Percentiles rank a stretch among this genome's conserved stretches.
These are phyloP conservation scores for Pythium inflatum DNA, from an alignment of 352 stramenopile species.

Conservation along the genomic window DNA sequence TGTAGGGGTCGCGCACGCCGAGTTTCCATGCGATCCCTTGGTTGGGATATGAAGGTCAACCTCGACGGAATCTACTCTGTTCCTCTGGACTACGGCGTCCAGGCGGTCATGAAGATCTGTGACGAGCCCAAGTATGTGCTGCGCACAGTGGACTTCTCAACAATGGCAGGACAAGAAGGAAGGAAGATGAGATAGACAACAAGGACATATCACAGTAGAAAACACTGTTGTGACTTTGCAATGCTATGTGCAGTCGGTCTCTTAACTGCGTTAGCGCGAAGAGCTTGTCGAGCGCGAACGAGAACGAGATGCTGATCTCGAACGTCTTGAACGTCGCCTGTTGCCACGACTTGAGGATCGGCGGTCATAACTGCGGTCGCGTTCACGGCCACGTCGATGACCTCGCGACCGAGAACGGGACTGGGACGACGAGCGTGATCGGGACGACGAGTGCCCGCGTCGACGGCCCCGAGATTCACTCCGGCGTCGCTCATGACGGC, in stretches of 20 bases:
- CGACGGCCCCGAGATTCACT: background rate
- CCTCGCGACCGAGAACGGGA: constrained; percentile 46
- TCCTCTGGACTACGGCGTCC: constrained; percentile 87
- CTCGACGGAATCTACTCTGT: constrained; percentile 88
- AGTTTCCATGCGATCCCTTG: constrained; percentile 87
- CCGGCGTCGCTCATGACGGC: background rate
- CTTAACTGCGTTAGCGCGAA: constrained; percentile 25
- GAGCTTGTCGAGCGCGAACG: constrained; percentile 30
- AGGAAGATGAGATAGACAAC: constrained; percentile 29
- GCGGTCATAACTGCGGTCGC: constrained; percentile 8
- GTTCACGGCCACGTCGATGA: constrained; percentile 25
- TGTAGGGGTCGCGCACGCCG: constrained; percentile 75
- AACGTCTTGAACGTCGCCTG: constrained; percentile 37
- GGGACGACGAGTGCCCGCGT: constrained; percentile 20
- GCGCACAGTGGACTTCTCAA: constrained; percentile 79
- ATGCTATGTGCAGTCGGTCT: no score
- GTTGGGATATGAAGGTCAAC: constrained; percentile 91
- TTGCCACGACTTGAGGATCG: background rate
- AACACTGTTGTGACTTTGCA: no score
- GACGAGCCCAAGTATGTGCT: constrained; percentile 88
- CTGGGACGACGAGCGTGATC: constrained; percentile 38
- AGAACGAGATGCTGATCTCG: constrained; percentile 36
- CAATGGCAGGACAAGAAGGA: constrained; percentile 9
- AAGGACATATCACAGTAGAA: no score
- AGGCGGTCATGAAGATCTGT: constrained; percentile 89